Evolutionary conservation across 129 eudicot genomes (phyloP).

Genomic region (Arctium minus): DNA sequence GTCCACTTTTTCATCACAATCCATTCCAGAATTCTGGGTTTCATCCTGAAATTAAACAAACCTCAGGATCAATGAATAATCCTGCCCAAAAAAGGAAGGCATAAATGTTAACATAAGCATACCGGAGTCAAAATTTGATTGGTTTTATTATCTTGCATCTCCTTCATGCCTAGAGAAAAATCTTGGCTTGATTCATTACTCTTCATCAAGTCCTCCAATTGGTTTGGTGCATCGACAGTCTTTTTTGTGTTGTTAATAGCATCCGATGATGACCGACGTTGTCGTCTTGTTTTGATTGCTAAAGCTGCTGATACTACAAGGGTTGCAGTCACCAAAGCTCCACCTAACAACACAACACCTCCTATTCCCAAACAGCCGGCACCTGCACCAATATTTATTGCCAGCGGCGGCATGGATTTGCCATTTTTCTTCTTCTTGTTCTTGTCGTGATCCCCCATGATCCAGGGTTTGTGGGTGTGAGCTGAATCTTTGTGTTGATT

Average conservation of each 20-base stretch:
- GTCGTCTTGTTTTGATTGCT: constrained; percentile 24
- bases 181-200: too few species aligned
- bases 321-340: constrained; percentile 51
- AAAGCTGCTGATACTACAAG: constrained; percentile 3
- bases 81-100: neutral
- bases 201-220: too few species aligned
- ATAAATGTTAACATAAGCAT: neutral
- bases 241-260: neutral
- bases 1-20: too few species aligned
- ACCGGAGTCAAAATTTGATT: constrained; percentile 27
- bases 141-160: neutral
- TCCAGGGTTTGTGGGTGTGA: constrained; percentile 4
- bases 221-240: too few species aligned
- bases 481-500: constrained; percentile 4
- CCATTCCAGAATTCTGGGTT: neutral
- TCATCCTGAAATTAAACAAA: constrained; percentile 36
- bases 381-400: constrained; percentile 22
- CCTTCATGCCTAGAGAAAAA: constrained; percentile 10
- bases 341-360: constrained; percentile 49
- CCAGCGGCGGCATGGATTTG: constrained; percentile 13
- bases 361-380: constrained; percentile 44
- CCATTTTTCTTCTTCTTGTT: constrained; percentile 7
- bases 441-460: neutral
- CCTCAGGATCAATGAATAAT: neutral
- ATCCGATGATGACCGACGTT: constrained; percentile 16